These are phyloP conservation scores for Lepidium aucheri DNA, from an alignment of 345 rosid species.

Conservation along the genomic window DNA sequence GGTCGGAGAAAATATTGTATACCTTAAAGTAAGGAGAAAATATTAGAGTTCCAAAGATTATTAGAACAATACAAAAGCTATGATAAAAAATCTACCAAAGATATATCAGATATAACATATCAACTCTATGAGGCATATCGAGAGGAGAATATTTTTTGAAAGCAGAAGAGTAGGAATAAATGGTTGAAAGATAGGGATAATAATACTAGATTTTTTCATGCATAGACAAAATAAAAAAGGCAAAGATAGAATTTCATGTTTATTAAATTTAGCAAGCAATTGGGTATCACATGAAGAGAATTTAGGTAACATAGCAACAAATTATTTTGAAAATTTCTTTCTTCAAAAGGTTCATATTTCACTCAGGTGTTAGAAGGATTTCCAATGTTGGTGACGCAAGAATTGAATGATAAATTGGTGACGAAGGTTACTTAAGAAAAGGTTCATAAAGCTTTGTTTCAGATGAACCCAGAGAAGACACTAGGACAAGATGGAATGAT, in stretches of 20 bases:
- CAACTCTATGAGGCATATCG: neutral
- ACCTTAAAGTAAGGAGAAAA: too few species aligned
- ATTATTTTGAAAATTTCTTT: neutral
- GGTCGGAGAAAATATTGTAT: too few species aligned
- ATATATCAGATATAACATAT: too few species aligned
- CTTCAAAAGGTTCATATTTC: neutral
- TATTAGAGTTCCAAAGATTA: too few species aligned
- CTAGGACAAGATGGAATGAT: too few species aligned
- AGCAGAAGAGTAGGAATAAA: neutral
- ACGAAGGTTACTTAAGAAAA: neutral
- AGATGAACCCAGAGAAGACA: neutral
- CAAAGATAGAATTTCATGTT: neutral
- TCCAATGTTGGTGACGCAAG: rapidly evolving
- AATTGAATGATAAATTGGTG: neutral
- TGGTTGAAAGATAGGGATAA: neutral
- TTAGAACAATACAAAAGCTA: too few species aligned
- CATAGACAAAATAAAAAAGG: rapidly evolving
- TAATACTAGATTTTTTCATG: neutral
- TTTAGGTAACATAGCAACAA: neutral
- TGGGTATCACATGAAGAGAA: neutral
- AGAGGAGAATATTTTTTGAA: neutral
- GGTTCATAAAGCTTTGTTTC: neutral
- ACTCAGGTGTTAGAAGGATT: neutral
- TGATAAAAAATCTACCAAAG: too few species aligned
- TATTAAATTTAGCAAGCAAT: rapidly evolving